Evolutionary conservation across 1,284 basidiomycete species (phyloP), one percentile per base, ranked within the genome.

Genomic region (Papiliotrema flavescens): DNA sequence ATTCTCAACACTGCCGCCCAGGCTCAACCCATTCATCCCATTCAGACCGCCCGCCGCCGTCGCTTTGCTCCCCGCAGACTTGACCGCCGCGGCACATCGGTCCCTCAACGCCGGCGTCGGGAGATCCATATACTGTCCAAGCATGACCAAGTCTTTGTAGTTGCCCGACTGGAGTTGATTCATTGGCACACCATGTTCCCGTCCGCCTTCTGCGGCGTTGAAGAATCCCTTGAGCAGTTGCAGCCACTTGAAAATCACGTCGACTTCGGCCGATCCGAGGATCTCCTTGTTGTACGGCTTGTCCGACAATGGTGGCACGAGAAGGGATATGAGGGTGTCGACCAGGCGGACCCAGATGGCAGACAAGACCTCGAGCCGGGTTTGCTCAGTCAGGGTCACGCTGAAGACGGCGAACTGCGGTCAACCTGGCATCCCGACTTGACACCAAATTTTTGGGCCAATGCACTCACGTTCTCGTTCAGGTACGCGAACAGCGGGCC

Each of bases 191-290:
- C 74, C 75, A 53, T 74, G 68, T 57, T 75, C 74, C 2, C 62
- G 51, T 3, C 69, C 69, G 20, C 61, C 58, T 40, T 76, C 75
- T 4, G 57, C 55, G 9, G 76, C 74, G 56, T 76, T 76, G 65
- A 75, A 76, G 61, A 76, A 77, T 0, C 60, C 50, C 54, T 75
- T 76, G 42, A 76, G 57, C 19, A 71, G 44, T 54, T 72, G 64
- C 4, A 75, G 61, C 74, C 73, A 76, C 53, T 74, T 75, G 70
- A 74, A 76, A 13, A 77, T 66, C 24, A 75, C 58, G 51, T 73
- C 71, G 19, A 70, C 55, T 53, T 77, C 72, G 19, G 51, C 60
- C 0, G 63, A 46, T 0, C 60, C 49, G 0, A 66, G 62, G 3
- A 54, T 43, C 3, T 61, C 54, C 5, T 43, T 51, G 1, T 49